These are phyloP conservation scores for Trichoderma asperellum DNA, from an alignment of 2,329 filamentous ascomycete species.

Conservation along the genomic window DNA sequence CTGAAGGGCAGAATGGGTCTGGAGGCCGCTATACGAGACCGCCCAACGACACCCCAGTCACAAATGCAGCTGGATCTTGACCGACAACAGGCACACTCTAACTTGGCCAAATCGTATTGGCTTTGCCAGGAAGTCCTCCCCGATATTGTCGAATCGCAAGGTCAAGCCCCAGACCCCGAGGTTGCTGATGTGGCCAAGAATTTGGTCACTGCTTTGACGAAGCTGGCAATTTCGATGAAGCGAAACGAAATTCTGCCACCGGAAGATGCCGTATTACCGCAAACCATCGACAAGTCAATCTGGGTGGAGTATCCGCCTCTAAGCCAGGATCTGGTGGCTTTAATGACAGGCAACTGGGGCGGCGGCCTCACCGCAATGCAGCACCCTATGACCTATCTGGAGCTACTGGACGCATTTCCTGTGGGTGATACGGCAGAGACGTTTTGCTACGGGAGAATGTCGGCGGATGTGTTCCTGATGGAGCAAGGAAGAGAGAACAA, in stretches of 20 bases:
- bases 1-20: conserved; percentile 76
- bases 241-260: conserved; percentile 78
- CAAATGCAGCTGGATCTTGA: conserved; percentile 59
- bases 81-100: conserved; percentile 78
- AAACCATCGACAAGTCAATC: conserved; percentile 77
- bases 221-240: conserved; percentile 81
- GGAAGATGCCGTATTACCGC: conserved; percentile 69
- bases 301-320: conserved; percentile 80
- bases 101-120: conserved; percentile 86
- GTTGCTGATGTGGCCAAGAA: conserved; percentile 58
- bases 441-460: conserved; percentile 80
- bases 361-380: conserved; percentile 54
- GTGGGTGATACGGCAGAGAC: conserved; percentile 72
- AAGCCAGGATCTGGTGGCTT: conserved; percentile 70
- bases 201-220: conserved; percentile 68
- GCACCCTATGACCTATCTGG: conserved; percentile 52
- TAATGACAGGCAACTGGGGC: conserved; percentile 66
- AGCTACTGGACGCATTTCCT: conserved; percentile 71
- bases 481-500: conserved; percentile 72
- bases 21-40: conserved; percentile 70
- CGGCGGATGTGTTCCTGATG: conserved; percentile 73
- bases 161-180: conserved; percentile 49
- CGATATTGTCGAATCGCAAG: conserved; percentile 52
- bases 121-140: conserved; percentile 63
- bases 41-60: conserved; percentile 55